These are phyloP conservation scores for Pichia heedii DNA, from an alignment of 805 yeast species.

Conservation along the genomic window DNA sequence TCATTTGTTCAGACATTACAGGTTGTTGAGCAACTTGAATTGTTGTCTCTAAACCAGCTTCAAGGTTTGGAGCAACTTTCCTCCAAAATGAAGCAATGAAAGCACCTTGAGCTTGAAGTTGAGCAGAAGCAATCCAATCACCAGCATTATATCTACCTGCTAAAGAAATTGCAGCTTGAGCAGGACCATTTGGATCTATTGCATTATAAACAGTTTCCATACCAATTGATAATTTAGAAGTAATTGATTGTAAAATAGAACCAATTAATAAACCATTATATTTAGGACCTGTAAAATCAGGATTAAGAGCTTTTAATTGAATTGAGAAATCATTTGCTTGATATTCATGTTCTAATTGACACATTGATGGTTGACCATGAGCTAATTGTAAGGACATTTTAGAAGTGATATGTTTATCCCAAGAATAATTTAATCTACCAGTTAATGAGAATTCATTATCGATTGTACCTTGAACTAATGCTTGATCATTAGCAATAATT, in stretches of 20 bases:
- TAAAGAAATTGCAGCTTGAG: slow-evolving; percentile 85
- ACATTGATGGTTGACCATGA: slow-evolving; percentile 83
- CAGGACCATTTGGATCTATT: slow-evolving; percentile 60
- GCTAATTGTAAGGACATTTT: slow-evolving; percentile 85
- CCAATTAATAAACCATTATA: slow-evolving; percentile 91
- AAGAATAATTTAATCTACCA: slow-evolving; percentile 86
- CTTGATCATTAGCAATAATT: slow-evolving; percentile 75
- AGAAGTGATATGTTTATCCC: slow-evolving; percentile 71
- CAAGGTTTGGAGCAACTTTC: slow-evolving; percentile 84
- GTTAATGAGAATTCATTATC: slow-evolving; percentile 80
- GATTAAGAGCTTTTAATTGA: slow-evolving; percentile 87
- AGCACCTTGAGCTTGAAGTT: slow-evolving; percentile 88
- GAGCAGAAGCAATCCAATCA: slow-evolving; percentile 91
- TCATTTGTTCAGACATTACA: slow-evolving; percentile 57
- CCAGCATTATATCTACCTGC: slow-evolving; percentile 83
- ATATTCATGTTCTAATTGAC: slow-evolving; percentile 93
- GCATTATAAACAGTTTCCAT: slow-evolving; percentile 84
- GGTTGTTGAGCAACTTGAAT: slow-evolving; percentile 73
- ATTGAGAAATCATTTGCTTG: slow-evolving; percentile 83
- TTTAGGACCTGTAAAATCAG: slow-evolving; percentile 63
- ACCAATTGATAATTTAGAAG: slow-evolving; percentile 80
- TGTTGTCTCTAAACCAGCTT: slow-evolving; percentile 88
- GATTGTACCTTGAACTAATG: slow-evolving; percentile 83
- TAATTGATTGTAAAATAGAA: slow-evolving; percentile 80
- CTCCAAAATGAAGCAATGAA: slow-evolving; percentile 88